Conservation (phyloP, 1,139 yeast genomes). For the Debaryomyces coudertii region DNA sequence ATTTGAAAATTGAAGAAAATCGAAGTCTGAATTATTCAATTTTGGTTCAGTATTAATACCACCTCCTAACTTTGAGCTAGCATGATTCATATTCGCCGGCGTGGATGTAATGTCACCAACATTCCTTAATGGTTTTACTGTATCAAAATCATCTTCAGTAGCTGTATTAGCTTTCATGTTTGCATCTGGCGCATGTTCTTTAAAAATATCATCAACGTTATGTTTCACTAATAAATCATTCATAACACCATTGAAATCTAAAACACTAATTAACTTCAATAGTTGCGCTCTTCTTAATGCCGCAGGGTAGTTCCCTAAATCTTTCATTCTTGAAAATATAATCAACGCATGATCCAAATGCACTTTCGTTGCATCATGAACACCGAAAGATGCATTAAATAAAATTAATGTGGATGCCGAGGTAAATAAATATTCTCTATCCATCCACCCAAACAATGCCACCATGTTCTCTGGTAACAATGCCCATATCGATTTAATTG, state of each 20-base stretch:
- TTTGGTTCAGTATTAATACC: background rate
- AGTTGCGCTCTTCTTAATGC: conserved; percentile 74
- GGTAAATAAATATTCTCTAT: conserved; percentile 80
- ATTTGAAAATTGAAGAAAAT: conserved; percentile 25
- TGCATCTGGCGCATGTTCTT: background rate
- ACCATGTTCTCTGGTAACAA: conserved; percentile 75
- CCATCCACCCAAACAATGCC: conserved; percentile 87
- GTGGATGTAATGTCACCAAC: background rate
- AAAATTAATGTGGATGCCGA: conserved; percentile 77
- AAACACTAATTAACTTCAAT: conserved; percentile 60
- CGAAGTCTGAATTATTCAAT: conserved; percentile 21
- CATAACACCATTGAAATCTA: conserved; percentile 73
- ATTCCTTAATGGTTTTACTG: background rate
- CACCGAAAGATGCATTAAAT: conserved; percentile 82
- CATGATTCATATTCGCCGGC: background rate
- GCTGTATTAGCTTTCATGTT: background rate
- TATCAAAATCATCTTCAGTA: background rate
- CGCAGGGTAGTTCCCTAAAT: conserved; percentile 78
- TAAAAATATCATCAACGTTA: conserved; percentile 43
- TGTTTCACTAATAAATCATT: conserved; percentile 57
- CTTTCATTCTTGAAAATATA: conserved; percentile 74
- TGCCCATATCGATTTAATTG: conserved; percentile 74
- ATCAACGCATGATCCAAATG: conserved; percentile 75
- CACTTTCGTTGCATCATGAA: conserved; percentile 72
- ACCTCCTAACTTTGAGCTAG: background rate